Evolutionary conservation across 2,329 filamentous ascomycete genomes (phyloP), one percentile per base, ranked within the genome.

Genomic region (Colletotrichum karsti): DNA sequence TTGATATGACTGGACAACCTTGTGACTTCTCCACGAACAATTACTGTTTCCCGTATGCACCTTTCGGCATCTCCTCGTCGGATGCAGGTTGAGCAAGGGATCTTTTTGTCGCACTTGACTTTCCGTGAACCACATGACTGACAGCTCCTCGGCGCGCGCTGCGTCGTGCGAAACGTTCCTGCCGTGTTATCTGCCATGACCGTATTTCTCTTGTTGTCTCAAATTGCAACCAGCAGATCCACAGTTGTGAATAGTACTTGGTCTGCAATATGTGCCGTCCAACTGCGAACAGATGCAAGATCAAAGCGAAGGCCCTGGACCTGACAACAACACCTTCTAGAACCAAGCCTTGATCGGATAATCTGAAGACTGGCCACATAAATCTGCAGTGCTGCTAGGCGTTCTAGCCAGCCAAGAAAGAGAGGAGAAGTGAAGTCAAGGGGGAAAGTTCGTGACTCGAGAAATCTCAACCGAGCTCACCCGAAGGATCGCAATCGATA

Each of bases 51-150:
- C 22, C 66, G 44, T 8, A 46, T 46, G 30, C 66, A 66, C 41
- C 39, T 62, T n/a, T 53, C 37, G 20, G 59, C 69, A 7, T 55
- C 61, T 0, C 73, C 74, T 9, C 73, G 72, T 8, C 68, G 61
- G 51, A 75, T 70, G 55, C 73, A 75, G 4, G 68, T 71, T 12
- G 68, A 63, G 30, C 74, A 75, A 3, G 74, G 73, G 3, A 73
- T 64, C 3, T 37, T 57, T 50, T 76, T 76, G 63, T 75, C 70
- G 44, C 74, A 75, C 53, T 68, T 69, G 26, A 75, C 72, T 56
- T 74, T 73, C 56, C 74, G 73, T 8, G 69, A 67, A 2, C 72
- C 57, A 37, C 74, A 76, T 5, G 69, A 46, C 8, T 58, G 44
- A 53, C 74, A 75, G 50, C 70, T 73, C 3, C 71, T 69, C 9